Conservation (phyloP, 768 basidiomycete genomes). For the Strobilomyces dryophilus region DNA sequence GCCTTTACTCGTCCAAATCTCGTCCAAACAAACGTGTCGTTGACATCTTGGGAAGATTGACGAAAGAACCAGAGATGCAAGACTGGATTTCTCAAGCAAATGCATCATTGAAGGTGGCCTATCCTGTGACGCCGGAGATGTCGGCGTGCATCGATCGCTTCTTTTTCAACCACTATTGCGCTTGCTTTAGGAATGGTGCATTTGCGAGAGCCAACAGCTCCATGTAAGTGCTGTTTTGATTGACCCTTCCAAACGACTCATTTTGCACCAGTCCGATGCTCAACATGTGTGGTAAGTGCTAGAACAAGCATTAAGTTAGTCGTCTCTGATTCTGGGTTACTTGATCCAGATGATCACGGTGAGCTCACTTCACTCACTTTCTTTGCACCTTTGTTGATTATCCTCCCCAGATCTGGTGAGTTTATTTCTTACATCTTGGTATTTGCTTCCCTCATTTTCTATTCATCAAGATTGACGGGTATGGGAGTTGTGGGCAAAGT, state of each 20-base stretch:
- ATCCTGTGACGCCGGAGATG: slow-evolving; percentile 68
- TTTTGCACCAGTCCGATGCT: slow-evolving; percentile 67
- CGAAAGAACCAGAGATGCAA: slow-evolving; percentile 84
- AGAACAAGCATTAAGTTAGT: not conserved
- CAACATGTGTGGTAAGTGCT: slow-evolving; percentile 71
- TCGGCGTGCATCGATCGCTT: slow-evolving; percentile 75
- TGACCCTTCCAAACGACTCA: not conserved
- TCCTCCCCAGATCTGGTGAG: slow-evolving; percentile 43
- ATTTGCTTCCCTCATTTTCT: not conserved
- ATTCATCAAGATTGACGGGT: slow-evolving; percentile 64
- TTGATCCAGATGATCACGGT: slow-evolving; percentile 72
- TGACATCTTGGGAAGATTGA: slow-evolving; percentile 45
- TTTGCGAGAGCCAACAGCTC: slow-evolving; percentile 89
- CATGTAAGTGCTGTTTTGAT: slow-evolving; percentile 52
- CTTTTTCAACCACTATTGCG: slow-evolving; percentile 90
- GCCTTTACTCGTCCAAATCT: slow-evolving; percentile 17
- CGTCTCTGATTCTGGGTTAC: not conserved
- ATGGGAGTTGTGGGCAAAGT: slow-evolving; percentile 66
- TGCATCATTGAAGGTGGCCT: slow-evolving; percentile 52
- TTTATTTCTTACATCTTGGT: not conserved
- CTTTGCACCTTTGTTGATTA: slow-evolving; percentile 4
- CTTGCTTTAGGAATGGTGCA: slow-evolving; percentile 79
- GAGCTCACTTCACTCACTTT: slow-evolving; percentile 17
- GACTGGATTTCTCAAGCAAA: slow-evolving; percentile 72
- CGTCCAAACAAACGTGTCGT: not conserved